Conservation (phyloP, 176 grass and related monocot species). For the Bothriochloa decipiens region DNA sequence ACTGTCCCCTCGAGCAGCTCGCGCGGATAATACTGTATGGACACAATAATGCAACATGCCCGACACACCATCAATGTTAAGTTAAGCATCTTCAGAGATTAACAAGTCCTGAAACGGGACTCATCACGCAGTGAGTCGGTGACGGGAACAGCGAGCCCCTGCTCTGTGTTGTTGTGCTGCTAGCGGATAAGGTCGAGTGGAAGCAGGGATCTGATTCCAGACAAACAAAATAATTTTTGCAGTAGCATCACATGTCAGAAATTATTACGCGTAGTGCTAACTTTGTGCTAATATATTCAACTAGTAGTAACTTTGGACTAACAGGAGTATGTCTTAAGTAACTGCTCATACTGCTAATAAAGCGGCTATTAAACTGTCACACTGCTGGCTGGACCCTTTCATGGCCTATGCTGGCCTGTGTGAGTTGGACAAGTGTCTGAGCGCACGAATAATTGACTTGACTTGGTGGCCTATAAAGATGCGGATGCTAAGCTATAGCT, state of each 20-base stretch:
- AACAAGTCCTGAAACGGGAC: constrained; percentile 11
- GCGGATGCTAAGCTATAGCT: background rate
- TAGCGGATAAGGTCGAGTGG: constrained; percentile 28
- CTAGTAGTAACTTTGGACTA: background rate
- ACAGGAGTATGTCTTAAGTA: too few species aligned
- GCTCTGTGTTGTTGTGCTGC: background rate
- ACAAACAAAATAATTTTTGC: constrained; percentile 6
- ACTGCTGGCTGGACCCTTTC: background rate
- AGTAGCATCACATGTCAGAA: background rate
- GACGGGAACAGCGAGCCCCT: background rate
- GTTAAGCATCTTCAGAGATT: background rate
- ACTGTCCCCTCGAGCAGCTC: constrained; percentile 20
- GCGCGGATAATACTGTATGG: background rate
- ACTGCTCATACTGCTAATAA: background rate
- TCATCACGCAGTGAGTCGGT: too few species aligned
- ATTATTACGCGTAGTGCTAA: background rate
- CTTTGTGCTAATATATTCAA: background rate
- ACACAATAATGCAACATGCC: background rate
- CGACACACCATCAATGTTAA: background rate
- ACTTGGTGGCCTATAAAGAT: constrained; percentile 35
- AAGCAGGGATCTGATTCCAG: constrained; percentile 27
- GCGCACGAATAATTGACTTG: constrained; percentile 23
- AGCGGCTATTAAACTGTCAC: background rate
- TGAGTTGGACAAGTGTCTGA: background rate
- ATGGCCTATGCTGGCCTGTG: background rate